Evolutionary conservation across 2,329 filamentous ascomycete species (phyloP).

Genomic region (Fusarium oligoseptatum): DNA sequence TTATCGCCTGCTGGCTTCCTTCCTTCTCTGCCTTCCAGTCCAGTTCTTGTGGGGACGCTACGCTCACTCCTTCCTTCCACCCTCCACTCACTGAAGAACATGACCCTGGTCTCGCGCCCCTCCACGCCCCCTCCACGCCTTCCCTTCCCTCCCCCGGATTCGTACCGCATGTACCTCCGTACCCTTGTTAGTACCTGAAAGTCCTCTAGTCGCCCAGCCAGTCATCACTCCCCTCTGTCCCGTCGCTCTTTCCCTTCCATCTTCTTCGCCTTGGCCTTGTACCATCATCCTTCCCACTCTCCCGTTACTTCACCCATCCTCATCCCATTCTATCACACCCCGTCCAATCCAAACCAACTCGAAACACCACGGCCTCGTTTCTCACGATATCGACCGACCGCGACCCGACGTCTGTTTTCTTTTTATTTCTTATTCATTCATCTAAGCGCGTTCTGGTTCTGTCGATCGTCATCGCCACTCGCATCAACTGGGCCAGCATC

Average conservation of each 20-base stretch:
- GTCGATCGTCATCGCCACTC: constrained; percentile 1
- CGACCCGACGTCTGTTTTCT: constrained; percentile 17
- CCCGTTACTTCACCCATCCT: constrained; percentile 40
- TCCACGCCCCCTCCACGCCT: constrained; percentile 37
- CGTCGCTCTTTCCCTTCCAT: constrained; percentile 34
- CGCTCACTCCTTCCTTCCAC: constrained; percentile 16
- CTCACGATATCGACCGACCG: constrained; percentile 41
- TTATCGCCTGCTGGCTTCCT: not conserved
- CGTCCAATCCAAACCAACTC: constrained; percentile 34
- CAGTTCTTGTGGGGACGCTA: constrained; percentile 23
- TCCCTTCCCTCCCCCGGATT: constrained; percentile 41
- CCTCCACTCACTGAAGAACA: constrained; percentile 9
- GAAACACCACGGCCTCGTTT: constrained; percentile 43
- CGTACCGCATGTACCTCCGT: constrained; percentile 38
- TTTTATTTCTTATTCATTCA: constrained; percentile 5
- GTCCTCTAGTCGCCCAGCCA: constrained; percentile 31
- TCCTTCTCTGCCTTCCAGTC: not conserved
- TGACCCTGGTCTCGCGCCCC: constrained; percentile 12
- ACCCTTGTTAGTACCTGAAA: constrained; percentile 40
- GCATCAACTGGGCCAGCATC: constrained; percentile 13
- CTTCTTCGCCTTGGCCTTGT: constrained; percentile 37
- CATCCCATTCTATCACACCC: constrained; percentile 33
- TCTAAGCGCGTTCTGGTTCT: not conserved
- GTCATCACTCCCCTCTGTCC: constrained; percentile 34
- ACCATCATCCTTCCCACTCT: constrained; percentile 43